Base-by-base conservation (phyloP, 1,139 yeast species). In the Saccharomyces hybrid region DNA sequence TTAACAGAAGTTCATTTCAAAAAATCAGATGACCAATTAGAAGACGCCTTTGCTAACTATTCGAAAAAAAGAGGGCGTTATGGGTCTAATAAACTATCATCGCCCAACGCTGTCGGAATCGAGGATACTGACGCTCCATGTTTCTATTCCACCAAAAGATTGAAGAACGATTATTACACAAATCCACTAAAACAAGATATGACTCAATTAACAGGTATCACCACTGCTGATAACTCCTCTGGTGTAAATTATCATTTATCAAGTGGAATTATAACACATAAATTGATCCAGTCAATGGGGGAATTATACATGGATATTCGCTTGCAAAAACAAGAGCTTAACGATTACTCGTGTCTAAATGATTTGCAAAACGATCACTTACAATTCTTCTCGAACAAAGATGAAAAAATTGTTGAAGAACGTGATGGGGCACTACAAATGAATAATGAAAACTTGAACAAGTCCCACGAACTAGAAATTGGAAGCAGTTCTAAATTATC, bases 1-100 rank as follows among this genome's bases (percentile, higher is more conserved):
- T 72, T 88, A 51, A 85, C 93, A 0, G 96, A 89, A 65, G 95
- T 88, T 1, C 83, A 79, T 55, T 84, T 80, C 44, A 71, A 73
- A 14, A 81, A 76, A 46, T 56, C 57, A 38, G 68, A 67, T 49
- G 66, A 64, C 48, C 61, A 61, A 29, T 50, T 67, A 20, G 69
- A 67, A 46, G 64, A 59, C 2, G 67, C 65, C 0, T 65, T 66
- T 46, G 50, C 56, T 8, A 61, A 53, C 32, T 64, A 60, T 20
- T 51, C 51, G 5, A 65, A 59, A 59, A 61, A 63, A 53, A 63
- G 65, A 49, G 63, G 63, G 14, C 59, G 64, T 49, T 34, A 46
- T 20, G 52, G 48, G 25, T 46, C 51, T 7, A 58, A 56, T 20
- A 53, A 57, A 13, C 44, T 53, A 47, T 53, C 59, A 32, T 84